A percentile compares a stretch with the other conserved stretches of the same genome.
Evolutionary conservation across 2,329 filamentous ascomycete genomes (phyloP).

Genomic region (Lasiodiplodia sp.): DNA sequence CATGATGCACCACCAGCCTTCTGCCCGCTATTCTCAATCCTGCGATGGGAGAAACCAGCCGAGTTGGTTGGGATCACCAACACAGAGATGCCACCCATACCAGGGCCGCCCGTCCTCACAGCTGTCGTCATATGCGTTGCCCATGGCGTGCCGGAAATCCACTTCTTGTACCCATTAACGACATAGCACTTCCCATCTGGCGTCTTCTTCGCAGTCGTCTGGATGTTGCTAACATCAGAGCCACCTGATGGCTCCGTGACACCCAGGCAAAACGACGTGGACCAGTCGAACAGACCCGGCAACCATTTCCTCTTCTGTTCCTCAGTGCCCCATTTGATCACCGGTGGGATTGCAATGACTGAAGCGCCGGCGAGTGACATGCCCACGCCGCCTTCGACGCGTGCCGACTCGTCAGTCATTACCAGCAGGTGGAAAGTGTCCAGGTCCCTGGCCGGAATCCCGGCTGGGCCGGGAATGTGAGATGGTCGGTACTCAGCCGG

Average conservation of each 20-base stretch:
- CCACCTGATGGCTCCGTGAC: slow-evolving; percentile 69
- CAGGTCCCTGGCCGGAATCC: slow-evolving; percentile 46
- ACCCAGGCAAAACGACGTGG: slow-evolving; percentile 68
- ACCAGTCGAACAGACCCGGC: slow-evolving; percentile 64
- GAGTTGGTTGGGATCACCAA: slow-evolving; percentile 63
- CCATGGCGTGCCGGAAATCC: slow-evolving; percentile 70
- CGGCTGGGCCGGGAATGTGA: slow-evolving; percentile 46
- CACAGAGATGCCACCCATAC: slow-evolving; percentile 63
- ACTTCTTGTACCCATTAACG: slow-evolving; percentile 73
- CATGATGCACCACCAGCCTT: slow-evolving; percentile 68
- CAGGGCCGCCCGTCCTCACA: slow-evolving; percentile 64
- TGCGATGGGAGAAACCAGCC: slow-evolving; percentile 60
- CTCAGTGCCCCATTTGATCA: slow-evolving; percentile 68
- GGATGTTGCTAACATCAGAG: slow-evolving; percentile 70
- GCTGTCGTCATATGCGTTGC: slow-evolving; percentile 69
- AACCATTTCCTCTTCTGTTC: slow-evolving; percentile 67
- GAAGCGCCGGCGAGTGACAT: slow-evolving; percentile 67
- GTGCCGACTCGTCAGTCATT: slow-evolving; percentile 62
- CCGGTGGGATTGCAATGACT: slow-evolving; percentile 68
- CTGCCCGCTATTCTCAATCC: slow-evolving; percentile 71
- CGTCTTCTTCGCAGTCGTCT: slow-evolving; percentile 73
- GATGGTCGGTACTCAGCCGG: slow-evolving; percentile 53
- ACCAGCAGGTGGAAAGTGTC: slow-evolving; percentile 57
- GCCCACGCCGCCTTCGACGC: slow-evolving; percentile 65
- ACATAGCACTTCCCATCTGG: slow-evolving; percentile 75